Base-by-base conservation (phyloP, 2,329 filamentous ascomycete species). In the Aotearoamyces nothofagi region DNA sequence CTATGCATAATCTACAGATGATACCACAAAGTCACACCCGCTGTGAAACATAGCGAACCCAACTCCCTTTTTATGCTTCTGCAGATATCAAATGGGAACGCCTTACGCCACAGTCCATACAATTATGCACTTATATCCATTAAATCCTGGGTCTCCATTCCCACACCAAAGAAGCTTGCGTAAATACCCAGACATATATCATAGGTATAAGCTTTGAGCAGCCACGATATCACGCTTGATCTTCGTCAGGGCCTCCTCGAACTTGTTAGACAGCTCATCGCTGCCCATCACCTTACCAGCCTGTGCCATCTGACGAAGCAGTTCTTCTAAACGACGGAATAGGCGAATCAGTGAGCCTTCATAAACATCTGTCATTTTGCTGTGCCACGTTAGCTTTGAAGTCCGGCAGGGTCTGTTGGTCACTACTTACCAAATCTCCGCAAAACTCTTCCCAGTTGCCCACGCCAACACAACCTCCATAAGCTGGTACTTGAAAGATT, bases 351-450 rank as follows among this genome's bases (percentile, higher is more conserved):
- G 61, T 33, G 83, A 94, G 35, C 90, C 90, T 59, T 98, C 90
- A 55, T 94, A 98, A 15, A 87, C 82, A 45, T 94, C 87, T 15
- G 90, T 96, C 86, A 98, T 94, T 82, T 92, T 92, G 58, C 87
- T 92, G 38, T 5, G 31, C 29, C 22, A n/a, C n/a, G n/a, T n/a
- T n/a, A n/a, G n/a, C n/a, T n/a, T n/a, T n/a, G n/a, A n/a, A n/a
- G n/a, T n/a, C n/a, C n/a, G n/a, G n/a, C n/a, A n/a, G n/a, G n/a
- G n/a, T n/a, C n/a, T n/a, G n/a, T n/a, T n/a, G n/a, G 15, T 11
- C 19, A 32, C 17, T 32, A 69, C 82, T 49, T 70, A 93, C 87
- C 90, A 96, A 37, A 98, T 94, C 43, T 93, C 76, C 1, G 80
- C 73, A 59, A 98, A 98, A 1, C 80, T 74, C 42, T 78, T 79